Evolutionary conservation across 1,284 basidiomycete species (phyloP).

Genomic region (Sporisorium exsertum): DNA sequence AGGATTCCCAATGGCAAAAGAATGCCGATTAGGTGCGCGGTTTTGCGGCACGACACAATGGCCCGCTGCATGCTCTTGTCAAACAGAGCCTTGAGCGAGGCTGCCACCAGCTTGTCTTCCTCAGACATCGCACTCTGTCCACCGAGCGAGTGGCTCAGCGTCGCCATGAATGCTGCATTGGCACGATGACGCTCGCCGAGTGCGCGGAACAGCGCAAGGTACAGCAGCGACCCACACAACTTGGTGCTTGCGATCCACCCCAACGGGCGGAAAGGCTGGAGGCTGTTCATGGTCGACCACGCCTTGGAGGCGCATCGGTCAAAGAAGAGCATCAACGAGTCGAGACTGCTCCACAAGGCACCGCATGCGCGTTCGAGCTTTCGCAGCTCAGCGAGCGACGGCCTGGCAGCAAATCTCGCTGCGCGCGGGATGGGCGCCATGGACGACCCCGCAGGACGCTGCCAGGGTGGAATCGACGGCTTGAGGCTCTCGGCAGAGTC

Average conservation of each 20-base stretch:
- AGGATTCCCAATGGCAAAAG: conserved; percentile 52
- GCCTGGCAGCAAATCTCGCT: conserved; percentile 33
- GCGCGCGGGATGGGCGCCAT: conserved; percentile 29
- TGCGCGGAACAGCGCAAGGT: conserved; percentile 54
- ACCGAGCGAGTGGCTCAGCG: conserved; percentile 33
- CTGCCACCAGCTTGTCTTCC: conserved; percentile 45
- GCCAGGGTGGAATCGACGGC: conserved; percentile 42
- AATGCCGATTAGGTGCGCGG: conserved; percentile 51
- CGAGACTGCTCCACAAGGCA: conserved; percentile 60
- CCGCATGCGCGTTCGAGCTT: conserved; percentile 57
- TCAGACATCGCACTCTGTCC: conserved; percentile 34
- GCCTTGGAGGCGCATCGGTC: conserved; percentile 56
- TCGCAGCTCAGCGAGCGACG: conserved; percentile 51
- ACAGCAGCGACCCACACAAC: conserved; percentile 52
- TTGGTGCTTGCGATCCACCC: conserved; percentile 59
- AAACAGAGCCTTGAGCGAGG: conserved; percentile 48
- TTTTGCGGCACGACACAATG: conserved; percentile 51
- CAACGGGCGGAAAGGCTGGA: conserved; percentile 57
- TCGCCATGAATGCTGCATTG: conserved; percentile 51
- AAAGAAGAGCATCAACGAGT: conserved; percentile 63
- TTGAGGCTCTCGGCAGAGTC: conserved; percentile 37
- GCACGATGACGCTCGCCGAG: conserved; percentile 52
- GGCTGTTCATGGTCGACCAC: conserved; percentile 54
- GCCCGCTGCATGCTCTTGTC: conserved; percentile 51
- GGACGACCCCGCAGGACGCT: conserved; percentile 29